Evolutionary conservation across 164 flowering plant genomes (phyloP), one percentile per base, ranked within the genome.

Genomic region (Cinnamomum chago): DNA sequence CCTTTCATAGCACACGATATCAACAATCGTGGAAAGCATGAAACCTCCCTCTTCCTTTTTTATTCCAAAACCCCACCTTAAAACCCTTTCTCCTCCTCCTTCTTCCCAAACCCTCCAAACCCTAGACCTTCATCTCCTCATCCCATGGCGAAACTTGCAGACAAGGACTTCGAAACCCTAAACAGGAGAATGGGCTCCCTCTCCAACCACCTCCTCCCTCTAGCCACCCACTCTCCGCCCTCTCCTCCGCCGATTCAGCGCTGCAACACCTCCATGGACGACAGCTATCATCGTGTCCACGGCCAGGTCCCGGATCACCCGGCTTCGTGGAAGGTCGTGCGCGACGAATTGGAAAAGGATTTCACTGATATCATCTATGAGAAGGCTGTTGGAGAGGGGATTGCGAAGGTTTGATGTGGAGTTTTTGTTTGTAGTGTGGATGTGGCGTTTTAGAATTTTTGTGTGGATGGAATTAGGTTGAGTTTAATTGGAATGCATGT

Each of bases 321-420:
- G 12, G 90, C 85, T 18, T 81, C 70, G 12, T 95, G 99, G 99
- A 84, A 58, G 35, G 25, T 20, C 22, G 85, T 83, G 13, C 14
- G 30, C 64, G 93, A 85, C 70, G 92, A 88, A 28, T 81, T 83
- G 1, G 92, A 85, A 52, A 85, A 80, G 76, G 89, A 81, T n/a
- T 90, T 84, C 80, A 83, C 81, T 10, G 98, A 92, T 77, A 91
- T 94, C 20, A 78, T 92, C 51, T 92, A 94, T 72, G 91, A 92
- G 79, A 92, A 94, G 78, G 91, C 97, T 2, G 88, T 79, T 17
- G 98, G 91, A 2, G 98, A 94, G 84, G 94, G 76, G n/a, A 92
- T 94, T 64, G 97, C 98, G 2, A 94, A 92, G 96, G 98, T 94
- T 3, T 69, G n/a, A 2, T 22, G n/a, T 47, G 18, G 28, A 35